Base-by-base conservation (phyloP, 1,284 basidiomycete genomes). In the Ceratobasidium sp. region DNA sequence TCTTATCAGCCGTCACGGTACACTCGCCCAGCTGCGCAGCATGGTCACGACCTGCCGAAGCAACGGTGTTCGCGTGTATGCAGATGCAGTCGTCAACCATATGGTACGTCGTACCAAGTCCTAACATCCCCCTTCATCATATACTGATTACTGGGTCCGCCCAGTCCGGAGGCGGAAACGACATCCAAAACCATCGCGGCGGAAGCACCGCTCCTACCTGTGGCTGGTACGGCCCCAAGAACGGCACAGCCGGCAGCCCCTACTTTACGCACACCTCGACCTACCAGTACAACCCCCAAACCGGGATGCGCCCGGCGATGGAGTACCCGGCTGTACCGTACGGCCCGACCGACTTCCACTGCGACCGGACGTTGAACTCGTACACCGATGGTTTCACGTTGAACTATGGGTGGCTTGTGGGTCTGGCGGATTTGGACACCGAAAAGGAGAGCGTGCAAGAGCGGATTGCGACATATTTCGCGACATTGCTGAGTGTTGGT, bases 211-310 rank as follows among this genome's bases (percentile, higher is more conserved):
- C 66, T 16, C 66, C 54, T 9, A 61, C 54, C 7, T 71, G 68
- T 27, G 68, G 68, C 13, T 71, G 68, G 68, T 71, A 71, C 24
- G 68, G 68, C 19, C 68, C 68, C 9, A 71, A 71, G 68, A 71
- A 71, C 43, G 68, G 68, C 14, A 71, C 68, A 29, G 68, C 68
- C 24, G 68, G 68, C 3, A 71, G 68, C 68, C 68, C 68, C 13
- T 71, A 59, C 68, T 71, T 71, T 49, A 71, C 68, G 27, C 68
- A 71, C 46, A 71, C 68, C 7, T 71, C 68, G n/a, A 71, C 68
- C n/a, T 71, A 71, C 29, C 68, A 71, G 31, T 71, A 71, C 27
- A 71, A 71, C 29, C 27, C 56, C 41, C 54, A 59, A 41, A 71
- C 68, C n/a, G 68, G 68, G 4, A 24, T 71, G 68, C 68, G 68